Evolutionary conservation across 2,329 filamentous ascomycete genomes (phyloP).

Genomic region (Nemania bipapillata): DNA sequence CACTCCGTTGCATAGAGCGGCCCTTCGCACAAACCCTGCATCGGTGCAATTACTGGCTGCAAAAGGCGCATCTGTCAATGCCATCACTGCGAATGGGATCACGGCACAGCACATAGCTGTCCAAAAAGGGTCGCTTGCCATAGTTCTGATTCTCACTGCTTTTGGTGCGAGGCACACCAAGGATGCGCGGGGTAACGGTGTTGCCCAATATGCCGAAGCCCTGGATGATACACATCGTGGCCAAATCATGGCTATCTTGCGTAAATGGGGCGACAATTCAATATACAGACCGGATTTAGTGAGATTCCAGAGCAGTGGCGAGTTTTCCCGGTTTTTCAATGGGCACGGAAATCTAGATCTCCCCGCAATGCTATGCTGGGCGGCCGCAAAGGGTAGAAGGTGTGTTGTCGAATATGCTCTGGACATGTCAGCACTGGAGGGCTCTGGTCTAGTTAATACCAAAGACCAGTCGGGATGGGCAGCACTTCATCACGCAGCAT

Average conservation of each 20-base stretch:
- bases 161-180: neutral
- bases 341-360: neutral
- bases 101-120: neutral
- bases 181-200: neutral
- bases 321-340: neutral
- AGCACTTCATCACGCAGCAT: slow-evolving; percentile 12
- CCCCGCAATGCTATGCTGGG: neutral
- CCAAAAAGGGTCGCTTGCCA: neutral
- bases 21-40: neutral
- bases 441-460: neutral
- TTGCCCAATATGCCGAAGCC: neutral
- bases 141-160: neutral
- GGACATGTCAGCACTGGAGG: neutral
- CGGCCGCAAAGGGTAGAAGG: neutral
- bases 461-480: slow-evolving; percentile 3
- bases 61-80: neutral
- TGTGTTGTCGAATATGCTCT: neutral
- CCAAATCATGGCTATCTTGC: neutral
- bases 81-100: neutral
- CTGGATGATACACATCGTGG: neutral
- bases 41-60: neutral
- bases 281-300: neutral
- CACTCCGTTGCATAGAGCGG: neutral
- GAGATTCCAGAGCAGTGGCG: neutral
- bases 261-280: neutral